Percentiles rank a stretch among this genome's conserved stretches.
Evolutionary conservation across 257 asterid species (phyloP).

Genomic region (Capsicum pubescens): DNA sequence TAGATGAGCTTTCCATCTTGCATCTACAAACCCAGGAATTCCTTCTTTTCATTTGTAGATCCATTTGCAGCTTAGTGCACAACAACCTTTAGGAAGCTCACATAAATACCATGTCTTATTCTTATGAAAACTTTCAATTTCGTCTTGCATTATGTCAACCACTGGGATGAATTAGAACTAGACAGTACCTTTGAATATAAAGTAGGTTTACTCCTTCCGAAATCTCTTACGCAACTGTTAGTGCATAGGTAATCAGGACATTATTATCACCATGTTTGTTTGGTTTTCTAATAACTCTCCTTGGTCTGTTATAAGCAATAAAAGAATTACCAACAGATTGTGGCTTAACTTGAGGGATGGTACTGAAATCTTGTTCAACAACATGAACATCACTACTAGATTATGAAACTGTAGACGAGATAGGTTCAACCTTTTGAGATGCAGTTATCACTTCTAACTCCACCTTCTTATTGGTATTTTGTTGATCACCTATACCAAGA

Average conservation of each 20-base stretch:
- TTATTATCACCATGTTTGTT: background rate
- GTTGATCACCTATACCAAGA: background rate
- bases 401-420: no score
- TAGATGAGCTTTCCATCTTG: no score
- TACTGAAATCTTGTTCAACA: background rate
- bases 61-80: background rate
- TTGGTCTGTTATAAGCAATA: background rate
- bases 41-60: no score
- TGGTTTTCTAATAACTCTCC: no score
- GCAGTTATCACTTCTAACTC: no score
- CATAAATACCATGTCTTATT: background rate
- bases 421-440: background rate
- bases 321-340: background rate
- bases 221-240: background rate
- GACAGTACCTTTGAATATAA: background rate
- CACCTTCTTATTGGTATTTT: background rate
- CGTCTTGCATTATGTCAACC: background rate
- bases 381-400: background rate
- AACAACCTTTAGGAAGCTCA: background rate
- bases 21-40: no score
- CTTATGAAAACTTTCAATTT: background rate
- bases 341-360: background rate
- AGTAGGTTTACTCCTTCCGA: background rate
- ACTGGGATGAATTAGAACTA: background rate
- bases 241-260: background rate